A percentile compares a stretch with the other conserved stretches of the same genome.
Evolutionary conservation across 441 rosid species (phyloP).

Genomic region (Erodium chrysanthum): DNA sequence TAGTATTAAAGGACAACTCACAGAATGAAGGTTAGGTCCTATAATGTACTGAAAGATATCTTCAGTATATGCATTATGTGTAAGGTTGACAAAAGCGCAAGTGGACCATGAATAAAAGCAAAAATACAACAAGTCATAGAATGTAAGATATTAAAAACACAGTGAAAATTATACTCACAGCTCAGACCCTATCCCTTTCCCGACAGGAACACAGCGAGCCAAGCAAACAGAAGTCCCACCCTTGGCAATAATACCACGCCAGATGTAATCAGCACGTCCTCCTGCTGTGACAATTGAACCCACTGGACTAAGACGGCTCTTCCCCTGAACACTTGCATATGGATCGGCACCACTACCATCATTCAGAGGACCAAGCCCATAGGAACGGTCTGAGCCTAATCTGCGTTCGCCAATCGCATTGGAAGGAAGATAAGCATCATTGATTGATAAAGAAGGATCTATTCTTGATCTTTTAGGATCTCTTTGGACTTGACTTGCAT

Average conservation of each 20-base stretch:
- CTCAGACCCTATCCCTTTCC: constrained; percentile 43
- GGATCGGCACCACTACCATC: constrained; percentile 33
- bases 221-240: constrained; percentile 72
- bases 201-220: constrained; percentile 58
- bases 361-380: constrained; percentile 33
- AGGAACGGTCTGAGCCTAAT: constrained; percentile 33
- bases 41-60: neutral
- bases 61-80: neutral
- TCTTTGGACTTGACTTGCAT: constrained; percentile 46
- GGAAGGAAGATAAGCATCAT: constrained; percentile 39
- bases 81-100: constrained; percentile 3
- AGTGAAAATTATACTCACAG: constrained; percentile 39
- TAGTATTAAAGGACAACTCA: neutral
- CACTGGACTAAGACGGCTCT: constrained; percentile 38
- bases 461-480: constrained; percentile 62
- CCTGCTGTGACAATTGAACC: constrained; percentile 25
- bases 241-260: constrained; percentile 73
- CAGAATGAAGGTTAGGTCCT: neutral
- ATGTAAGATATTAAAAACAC: neutral
- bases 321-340: constrained; percentile 32
- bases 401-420: constrained; percentile 45
- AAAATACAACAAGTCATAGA: neutral
- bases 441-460: constrained; percentile 39
- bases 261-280: constrained; percentile 47
- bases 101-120: constrained; percentile 3